Evolutionary conservation across 805 yeast species (phyloP), one percentile per base, ranked within the genome.

Genomic region (Candida easanensis): DNA sequence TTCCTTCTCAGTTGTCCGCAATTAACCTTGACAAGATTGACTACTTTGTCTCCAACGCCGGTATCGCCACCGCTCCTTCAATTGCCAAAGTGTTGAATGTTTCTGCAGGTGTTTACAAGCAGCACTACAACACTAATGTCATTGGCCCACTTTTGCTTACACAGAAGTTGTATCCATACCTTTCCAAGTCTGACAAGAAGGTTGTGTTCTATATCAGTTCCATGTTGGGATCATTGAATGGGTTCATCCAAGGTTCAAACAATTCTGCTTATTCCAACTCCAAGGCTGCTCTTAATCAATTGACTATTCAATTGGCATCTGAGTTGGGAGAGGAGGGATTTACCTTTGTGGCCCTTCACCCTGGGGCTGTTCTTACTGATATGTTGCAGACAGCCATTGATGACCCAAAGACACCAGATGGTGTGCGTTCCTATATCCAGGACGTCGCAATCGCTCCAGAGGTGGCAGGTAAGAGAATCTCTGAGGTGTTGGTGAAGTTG

Each of bases 291-390:
- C 45, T 68, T 41, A 67, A 69, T 51, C 60, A 53, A 46, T 42
- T 58, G 13, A 54, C 50, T 10, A 54, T 43, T 32, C 51, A 54
- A 18, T 28, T 69, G 27, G 43, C 62, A 31, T 11, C n/a, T 22
- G 71, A 68, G 39, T 38, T 60, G 20, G 42, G 39, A 18, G 39
- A 25, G 3, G 60, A 62, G 36, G 62, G 56, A 3, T 65, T 60
- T 45, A 58, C 53, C 10, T 56, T 63, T 32, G 48, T 65, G 18
- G 49, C 68, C 11, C 13, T 68, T 13, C 68, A 66, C 39, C 76
- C 76, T 0, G 74, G 75, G 30, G 27, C 58, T 10, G 72, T 70
- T 13, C n/a, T 41, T n/a, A 65, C 68, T 27, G 73, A 69, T 37
- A 59, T 62, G 64, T 10, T 22, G 25, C 25, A n/a, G n/a, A n/a